Percentiles rank a stretch among this genome's conserved stretches.
Conservation (phyloP, 2,329 filamentous ascomycete species). For the Neurospora sp. region DNA sequence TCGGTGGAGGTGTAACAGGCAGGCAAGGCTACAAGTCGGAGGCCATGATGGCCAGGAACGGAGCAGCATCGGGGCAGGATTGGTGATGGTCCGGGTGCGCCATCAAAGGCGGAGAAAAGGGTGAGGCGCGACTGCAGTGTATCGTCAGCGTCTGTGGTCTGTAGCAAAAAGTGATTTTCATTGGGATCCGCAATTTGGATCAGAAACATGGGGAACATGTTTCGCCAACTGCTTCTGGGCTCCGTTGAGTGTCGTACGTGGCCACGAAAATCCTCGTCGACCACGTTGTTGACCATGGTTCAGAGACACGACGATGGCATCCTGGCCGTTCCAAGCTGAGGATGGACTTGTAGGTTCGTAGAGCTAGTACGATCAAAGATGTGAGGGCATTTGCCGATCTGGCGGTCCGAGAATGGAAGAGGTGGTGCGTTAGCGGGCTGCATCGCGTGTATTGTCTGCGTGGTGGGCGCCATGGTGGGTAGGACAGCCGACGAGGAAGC, state of each 20-base stretch:
- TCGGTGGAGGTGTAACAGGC: not conserved
- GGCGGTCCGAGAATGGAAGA: not conserved
- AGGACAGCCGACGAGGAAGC: not conserved
- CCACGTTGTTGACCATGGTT: not conserved
- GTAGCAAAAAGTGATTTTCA: not conserved
- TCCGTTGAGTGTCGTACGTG: not conserved
- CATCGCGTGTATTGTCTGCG: not conserved
- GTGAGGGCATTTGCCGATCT: not conserved
- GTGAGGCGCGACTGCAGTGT: not conserved
- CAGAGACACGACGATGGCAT: not conserved
- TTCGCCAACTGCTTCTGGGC: not conserved
- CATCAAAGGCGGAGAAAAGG: not conserved
- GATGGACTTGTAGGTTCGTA: not conserved
- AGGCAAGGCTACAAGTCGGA: not conserved
- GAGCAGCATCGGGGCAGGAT: not conserved
- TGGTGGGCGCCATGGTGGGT: not conserved
- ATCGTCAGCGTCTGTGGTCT: not conserved
- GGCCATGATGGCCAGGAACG: not conserved
- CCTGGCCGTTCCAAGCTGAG: not conserved
- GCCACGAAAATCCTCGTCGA: not conserved
- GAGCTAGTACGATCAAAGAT: not conserved
- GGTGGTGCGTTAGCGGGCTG: not conserved
- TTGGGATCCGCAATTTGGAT: not conserved
- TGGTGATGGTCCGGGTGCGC: not conserved
- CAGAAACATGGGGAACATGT: not conserved